These are phyloP conservation scores for Ustilago cynodontis DNA, from an alignment of 1,284 basidiomycete genomes.

Conservation along the genomic window DNA sequence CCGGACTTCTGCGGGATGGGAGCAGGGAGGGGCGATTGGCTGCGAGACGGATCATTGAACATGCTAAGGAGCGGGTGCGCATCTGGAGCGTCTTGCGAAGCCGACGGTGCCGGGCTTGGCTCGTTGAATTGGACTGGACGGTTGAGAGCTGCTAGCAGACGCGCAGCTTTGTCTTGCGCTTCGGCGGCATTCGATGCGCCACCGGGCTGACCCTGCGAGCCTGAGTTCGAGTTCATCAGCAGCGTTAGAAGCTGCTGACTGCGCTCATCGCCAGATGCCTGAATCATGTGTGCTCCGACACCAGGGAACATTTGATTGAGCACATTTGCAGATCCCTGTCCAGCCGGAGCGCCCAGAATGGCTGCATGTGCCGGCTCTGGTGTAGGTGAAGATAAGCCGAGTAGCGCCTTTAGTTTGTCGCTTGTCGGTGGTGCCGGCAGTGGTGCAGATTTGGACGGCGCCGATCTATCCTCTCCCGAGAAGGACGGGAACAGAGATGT, in stretches of 20 bases:
- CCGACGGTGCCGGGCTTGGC: not conserved
- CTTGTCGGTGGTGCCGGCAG: conserved; percentile 52
- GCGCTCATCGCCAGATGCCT: conserved; percentile 49
- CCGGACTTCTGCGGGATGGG: conserved; percentile 55
- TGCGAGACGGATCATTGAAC: conserved; percentile 46
- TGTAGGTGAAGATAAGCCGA: conserved; percentile 43
- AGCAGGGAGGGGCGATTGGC: conserved; percentile 59
- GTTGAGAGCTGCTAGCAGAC: conserved; percentile 44
- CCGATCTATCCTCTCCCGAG: conserved; percentile 22
- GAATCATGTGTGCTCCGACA: conserved; percentile 49
- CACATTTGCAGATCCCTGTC: conserved; percentile 11
- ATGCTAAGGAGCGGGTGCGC: conserved; percentile 41
- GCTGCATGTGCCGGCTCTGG: conserved; percentile 28
- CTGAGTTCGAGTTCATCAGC: conserved; percentile 33
- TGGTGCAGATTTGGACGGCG: conserved; percentile 28
- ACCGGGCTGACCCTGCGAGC: conserved; percentile 13
- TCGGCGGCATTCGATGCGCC: conserved; percentile 8
- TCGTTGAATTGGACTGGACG: conserved; percentile 4
- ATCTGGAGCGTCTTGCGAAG: not conserved
- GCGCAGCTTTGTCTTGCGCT: conserved; percentile 34
- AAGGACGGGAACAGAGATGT: conserved; percentile 47
- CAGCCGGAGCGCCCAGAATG: not conserved
- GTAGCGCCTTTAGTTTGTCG: conserved; percentile 56
- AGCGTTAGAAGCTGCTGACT: conserved; percentile 53
- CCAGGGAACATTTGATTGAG: conserved; percentile 42